Conservation (phyloP, 176 grass and related monocot species). For the Thalia dealbata region DNA sequence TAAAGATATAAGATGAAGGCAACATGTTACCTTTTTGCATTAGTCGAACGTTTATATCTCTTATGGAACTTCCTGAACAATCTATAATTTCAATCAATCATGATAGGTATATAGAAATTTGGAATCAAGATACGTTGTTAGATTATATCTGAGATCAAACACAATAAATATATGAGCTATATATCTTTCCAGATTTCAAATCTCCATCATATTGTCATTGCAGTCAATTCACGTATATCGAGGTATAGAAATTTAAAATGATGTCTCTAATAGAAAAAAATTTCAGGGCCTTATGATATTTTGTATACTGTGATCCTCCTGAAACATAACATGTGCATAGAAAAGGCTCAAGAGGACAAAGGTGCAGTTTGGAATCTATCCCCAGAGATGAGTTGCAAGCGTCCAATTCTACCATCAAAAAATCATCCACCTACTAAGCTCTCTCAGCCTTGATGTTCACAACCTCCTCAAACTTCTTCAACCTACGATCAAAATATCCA, state of each 20-base stretch:
- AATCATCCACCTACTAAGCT: not conserved
- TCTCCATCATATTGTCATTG: not conserved
- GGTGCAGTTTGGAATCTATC: not conserved
- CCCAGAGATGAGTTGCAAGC: not conserved
- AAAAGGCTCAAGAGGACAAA: too few relatives aligned
- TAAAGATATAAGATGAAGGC: not conserved
- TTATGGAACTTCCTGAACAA: not conserved
- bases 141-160: not conserved
- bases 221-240: not conserved
- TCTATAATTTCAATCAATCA: not conserved
- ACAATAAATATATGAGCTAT: not conserved
- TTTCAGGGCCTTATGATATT: not conserved
- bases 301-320: not conserved
- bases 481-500: slow-evolving; percentile 19
- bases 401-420: not conserved
- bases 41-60: not conserved
- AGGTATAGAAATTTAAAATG: not conserved
- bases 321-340: not conserved
- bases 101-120: not conserved
- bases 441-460: not conserved
- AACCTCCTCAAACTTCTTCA: slow-evolving; percentile 27
- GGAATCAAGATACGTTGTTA: not conserved
- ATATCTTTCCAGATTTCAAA: not conserved
- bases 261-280: not conserved
- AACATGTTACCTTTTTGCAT: not conserved